Evolutionary conservation across 1,284 basidiomycete genomes (phyloP), one percentile per base, ranked within the genome.

Genomic region (Fomitopsis pinicola): DNA sequence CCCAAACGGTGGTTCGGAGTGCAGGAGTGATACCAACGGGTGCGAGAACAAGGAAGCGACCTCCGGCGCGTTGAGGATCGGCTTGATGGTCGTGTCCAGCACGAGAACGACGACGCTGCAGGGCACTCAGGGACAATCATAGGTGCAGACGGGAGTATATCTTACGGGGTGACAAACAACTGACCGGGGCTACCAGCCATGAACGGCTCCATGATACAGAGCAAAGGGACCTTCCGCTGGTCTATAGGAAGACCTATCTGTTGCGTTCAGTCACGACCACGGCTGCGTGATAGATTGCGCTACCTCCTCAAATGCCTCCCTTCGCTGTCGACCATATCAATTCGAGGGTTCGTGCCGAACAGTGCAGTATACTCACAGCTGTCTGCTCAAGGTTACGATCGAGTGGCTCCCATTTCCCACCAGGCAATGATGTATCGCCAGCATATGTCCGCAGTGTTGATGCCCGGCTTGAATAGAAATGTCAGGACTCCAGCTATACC

Each of bases 221-320:
- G 76, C 9, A 91, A 71, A 0, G 90, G 89, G 0, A 91, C 84
- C 65, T 86, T 88, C 33, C 77, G 77, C 66, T 78, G 78, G 71
- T 94, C 90, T 42, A 77, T 75, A 0, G 91, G 87, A 5, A 95
- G 76, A n/a, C 92, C 92, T 57, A 94, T 88, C 93, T 95, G 61
- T 44, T 62, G 14, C 17, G 12, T 59, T 64, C 35, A 60, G 58
- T 48, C 28, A 45, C 5, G 22, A 42, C 46, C 42, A 50, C 22
- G 19, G 36, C 33, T 45, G 5, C n/a, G n/a, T 28, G 26, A 53
- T 30, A 54, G 42, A 19, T 44, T 9, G 36, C 58, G 67, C 14
- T 59, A 87, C 88, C 79, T 90, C 88, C 70, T 91, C 88, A 62
- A 81, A 89, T 0, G 88, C 88, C 72, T 90, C 88, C 35, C 92